These are phyloP conservation scores for Calcarisporium arbuscula DNA, from an alignment of 2,329 filamentous ascomycete genomes.

Conservation along the genomic window DNA sequence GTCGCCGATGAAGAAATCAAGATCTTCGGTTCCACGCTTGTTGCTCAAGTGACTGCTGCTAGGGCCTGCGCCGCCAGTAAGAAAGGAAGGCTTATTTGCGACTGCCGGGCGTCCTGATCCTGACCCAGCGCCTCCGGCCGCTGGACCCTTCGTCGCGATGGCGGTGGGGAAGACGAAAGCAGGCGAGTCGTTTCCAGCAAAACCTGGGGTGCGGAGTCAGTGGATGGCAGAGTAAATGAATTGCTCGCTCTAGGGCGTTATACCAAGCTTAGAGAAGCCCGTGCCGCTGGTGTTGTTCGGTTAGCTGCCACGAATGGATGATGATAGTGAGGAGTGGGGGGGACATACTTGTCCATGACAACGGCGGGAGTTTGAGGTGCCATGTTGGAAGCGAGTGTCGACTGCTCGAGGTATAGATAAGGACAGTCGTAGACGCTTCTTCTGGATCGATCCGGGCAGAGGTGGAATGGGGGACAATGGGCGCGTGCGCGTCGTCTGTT, in stretches of 20 bases:
- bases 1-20: conserved; percentile 98
- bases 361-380: conserved; percentile 98
- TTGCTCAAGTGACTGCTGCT: conserved; percentile 69
- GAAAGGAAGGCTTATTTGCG: conserved; percentile 89
- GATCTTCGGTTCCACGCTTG: conserved; percentile 93
- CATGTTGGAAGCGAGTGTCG: conserved; percentile 58
- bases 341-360: conserved; percentile 99
- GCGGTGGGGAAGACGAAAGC: conserved; percentile 99
- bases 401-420: too few species aligned
- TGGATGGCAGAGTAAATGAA: conserved; percentile 8
- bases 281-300: conserved; percentile 66
- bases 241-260: conserved; percentile 22
- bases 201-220: conserved; percentile 53
- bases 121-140: conserved; percentile 58
- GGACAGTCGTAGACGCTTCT: too few species aligned
- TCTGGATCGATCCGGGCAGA: too few species aligned
- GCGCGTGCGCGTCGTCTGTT: too few species aligned
- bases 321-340: conserved; percentile 19
- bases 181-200: conserved; percentile 97
- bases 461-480: conserved; percentile 3
- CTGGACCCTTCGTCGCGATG: conserved; percentile 85
- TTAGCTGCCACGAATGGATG: conserved; percentile 22
- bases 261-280: conserved; percentile 98
- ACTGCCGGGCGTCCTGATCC: conserved; percentile 86
- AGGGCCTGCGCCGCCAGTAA: conserved; percentile 83